Conservation (phyloP, 2,329 filamentous ascomycete genomes). For the Fusarium hainanense region DNA sequence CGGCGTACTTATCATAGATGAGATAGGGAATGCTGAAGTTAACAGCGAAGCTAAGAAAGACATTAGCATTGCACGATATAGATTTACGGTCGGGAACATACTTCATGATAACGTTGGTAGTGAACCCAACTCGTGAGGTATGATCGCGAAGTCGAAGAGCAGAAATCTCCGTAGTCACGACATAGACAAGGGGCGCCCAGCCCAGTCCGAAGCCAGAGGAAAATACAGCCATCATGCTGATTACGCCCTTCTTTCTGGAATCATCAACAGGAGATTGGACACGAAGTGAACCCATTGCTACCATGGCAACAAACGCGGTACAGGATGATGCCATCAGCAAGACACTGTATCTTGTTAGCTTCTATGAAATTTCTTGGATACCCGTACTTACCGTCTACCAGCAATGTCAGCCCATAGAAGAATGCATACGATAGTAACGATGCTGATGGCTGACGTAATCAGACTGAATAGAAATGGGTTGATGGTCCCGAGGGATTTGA, state of each 20-base stretch:
- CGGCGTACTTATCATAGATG: constrained; percentile 33
- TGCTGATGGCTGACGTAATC: constrained; percentile 41
- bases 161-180: constrained; percentile 37
- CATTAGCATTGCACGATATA: no score
- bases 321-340: constrained; percentile 31
- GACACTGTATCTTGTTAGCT: background rate
- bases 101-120: constrained; percentile 34
- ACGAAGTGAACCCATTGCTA: constrained; percentile 43
- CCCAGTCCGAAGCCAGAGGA: constrained; percentile 20
- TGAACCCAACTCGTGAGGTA: constrained; percentile 28
- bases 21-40: constrained; percentile 41
- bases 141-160: constrained; percentile 31
- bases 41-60: constrained; percentile 20
- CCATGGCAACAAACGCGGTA: constrained; percentile 39
- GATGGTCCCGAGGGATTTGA: constrained; percentile 36
- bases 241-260: constrained; percentile 37
- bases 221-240: constrained; percentile 44
- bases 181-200: constrained; percentile 28
- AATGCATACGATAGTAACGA: background rate
- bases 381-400: background rate
- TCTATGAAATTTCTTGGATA: no score
- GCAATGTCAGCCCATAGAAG: constrained; percentile 20
- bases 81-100: no score
- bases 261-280: constrained; percentile 22
- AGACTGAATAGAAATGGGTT: constrained; percentile 44